Conservation (phyloP, 768 basidiomycete genomes). For the button mushroom (Agaricus bisporus) region DNA sequence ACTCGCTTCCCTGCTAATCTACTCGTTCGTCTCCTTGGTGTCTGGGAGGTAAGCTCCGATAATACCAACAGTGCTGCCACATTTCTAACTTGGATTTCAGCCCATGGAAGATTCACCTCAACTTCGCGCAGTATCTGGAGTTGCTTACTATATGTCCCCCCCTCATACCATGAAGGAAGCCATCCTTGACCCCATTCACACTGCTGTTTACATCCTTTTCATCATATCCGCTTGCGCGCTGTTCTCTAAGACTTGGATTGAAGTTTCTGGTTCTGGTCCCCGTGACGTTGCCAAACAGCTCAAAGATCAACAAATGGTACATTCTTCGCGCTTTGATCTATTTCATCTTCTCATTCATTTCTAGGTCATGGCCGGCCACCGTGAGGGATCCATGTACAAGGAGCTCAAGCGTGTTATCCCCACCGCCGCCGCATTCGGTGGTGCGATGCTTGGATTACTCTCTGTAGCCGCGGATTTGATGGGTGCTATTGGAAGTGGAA, state of each 20-base stretch:
- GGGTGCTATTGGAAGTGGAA: slow-evolving; percentile 94
- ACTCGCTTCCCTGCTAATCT: slow-evolving; percentile 88
- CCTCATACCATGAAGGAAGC: slow-evolving; percentile 90
- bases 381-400: slow-evolving; percentile 98
- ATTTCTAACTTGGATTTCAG: slow-evolving; percentile 33
- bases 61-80: not conserved
- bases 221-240: slow-evolving; percentile 92
- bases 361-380: slow-evolving; percentile 81
- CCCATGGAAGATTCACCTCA: slow-evolving; percentile 93
- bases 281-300: slow-evolving; percentile 96
- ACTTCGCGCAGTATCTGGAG: slow-evolving; percentile 81
- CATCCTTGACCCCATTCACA: slow-evolving; percentile 91
- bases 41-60: slow-evolving; percentile 83
- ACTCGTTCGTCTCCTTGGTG: slow-evolving; percentile 83
- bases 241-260: slow-evolving; percentile 99
- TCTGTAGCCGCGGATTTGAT: slow-evolving; percentile 91
- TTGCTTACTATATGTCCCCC: slow-evolving; percentile 97
- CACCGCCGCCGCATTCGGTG: slow-evolving; percentile 95
- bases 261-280: slow-evolving; percentile 94
- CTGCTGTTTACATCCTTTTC: slow-evolving; percentile 83
- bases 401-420: slow-evolving; percentile 98
- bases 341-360: not conserved
- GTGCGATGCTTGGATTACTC: slow-evolving; percentile 90
- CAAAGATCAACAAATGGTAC: slow-evolving; percentile 97
- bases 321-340: not conserved